Percentiles rank a stretch among this genome's conserved stretches.
Conservation (phyloP, 1,139 yeast species). For the Martiniozyma asiatica region DNA sequence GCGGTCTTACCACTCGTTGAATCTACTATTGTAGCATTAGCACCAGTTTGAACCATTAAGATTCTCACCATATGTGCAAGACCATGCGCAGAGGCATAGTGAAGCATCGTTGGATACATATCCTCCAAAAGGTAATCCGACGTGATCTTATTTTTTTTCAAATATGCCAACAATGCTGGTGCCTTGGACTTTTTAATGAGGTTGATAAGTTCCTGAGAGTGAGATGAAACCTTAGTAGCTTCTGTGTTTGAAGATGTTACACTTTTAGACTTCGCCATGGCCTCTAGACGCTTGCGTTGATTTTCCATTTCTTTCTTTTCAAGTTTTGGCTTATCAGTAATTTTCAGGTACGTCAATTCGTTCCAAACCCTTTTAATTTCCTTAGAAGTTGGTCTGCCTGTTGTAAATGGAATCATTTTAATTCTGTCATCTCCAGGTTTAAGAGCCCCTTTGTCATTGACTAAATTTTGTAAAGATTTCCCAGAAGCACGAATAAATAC, state of each 20-base stretch:
- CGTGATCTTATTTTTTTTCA: conserved; percentile 47
- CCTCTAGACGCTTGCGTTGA: conserved; percentile 21
- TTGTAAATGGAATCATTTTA: conserved; percentile 72
- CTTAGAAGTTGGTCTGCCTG: conserved; percentile 72
- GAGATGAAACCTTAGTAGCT: conserved; percentile 22
- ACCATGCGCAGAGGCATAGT: conserved; percentile 64
- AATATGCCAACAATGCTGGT: conserved; percentile 54
- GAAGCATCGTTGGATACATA: conserved; percentile 52
- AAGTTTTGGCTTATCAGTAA: conserved; percentile 44
- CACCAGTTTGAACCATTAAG: conserved; percentile 51
- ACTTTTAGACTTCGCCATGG: conserved; percentile 17
- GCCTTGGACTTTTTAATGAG: conserved; percentile 66
- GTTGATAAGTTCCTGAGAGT: conserved; percentile 34
- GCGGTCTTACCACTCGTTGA: conserved; percentile 46
- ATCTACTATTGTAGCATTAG: conserved; percentile 54
- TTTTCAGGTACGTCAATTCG: conserved; percentile 49
- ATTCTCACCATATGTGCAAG: conserved; percentile 56
- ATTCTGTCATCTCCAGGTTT: conserved; percentile 51
- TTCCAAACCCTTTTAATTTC: conserved; percentile 84
- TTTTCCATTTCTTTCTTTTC: conserved; percentile 24
- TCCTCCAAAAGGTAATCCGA: conserved; percentile 40
- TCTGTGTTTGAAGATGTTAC: conserved; percentile 2
- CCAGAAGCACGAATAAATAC: conserved; percentile 86
- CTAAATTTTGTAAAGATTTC: conserved; percentile 24
- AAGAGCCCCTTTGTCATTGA: conserved; percentile 32